Evolutionary conservation across 225 moss, liverwort and hornwort genomes (phyloP).

Genomic region (Sphagnum contortum): DNA sequence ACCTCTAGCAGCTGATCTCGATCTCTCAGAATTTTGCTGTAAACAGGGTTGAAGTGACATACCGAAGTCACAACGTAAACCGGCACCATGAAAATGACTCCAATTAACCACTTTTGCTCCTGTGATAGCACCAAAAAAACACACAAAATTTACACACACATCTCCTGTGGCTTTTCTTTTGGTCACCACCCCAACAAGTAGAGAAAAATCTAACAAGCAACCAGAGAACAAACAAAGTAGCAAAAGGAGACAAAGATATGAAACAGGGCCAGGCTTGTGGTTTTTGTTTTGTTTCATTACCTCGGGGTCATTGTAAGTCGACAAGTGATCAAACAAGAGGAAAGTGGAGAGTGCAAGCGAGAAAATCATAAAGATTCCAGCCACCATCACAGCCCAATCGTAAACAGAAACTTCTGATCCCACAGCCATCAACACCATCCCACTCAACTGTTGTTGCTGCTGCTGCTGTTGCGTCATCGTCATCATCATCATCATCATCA

Average conservation of each 20-base stretch:
- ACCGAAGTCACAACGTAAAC: slow-evolving; percentile 62
- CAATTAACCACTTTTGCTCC: slow-evolving; percentile 72
- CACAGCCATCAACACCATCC: slow-evolving; percentile 19
- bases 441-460: neutral
- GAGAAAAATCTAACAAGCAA: too few species aligned
- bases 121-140: slow-evolving; percentile 12
- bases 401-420: slow-evolving; percentile 21
- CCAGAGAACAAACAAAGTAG: too few species aligned
- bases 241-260: neutral
- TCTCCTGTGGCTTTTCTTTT: too few species aligned
- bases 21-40: too few species aligned
- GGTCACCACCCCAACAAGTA: too few species aligned
- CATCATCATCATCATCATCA: too few species aligned
- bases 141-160: neutral
- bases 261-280: too few species aligned
- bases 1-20: too few species aligned
- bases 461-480: too few species aligned
- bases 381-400: slow-evolving; percentile 44
- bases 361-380: slow-evolving; percentile 54
- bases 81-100: slow-evolving; percentile 67
- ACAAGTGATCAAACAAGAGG: slow-evolving; percentile 60
- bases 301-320: slow-evolving; percentile 65
- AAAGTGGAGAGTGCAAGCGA: slow-evolving; percentile 56
- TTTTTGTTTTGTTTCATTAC: slow-evolving; percentile 3
- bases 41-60: neutral